Conservation (phyloP, 1,284 basidiomycete species). For the Apiotrichum sp. region DNA sequence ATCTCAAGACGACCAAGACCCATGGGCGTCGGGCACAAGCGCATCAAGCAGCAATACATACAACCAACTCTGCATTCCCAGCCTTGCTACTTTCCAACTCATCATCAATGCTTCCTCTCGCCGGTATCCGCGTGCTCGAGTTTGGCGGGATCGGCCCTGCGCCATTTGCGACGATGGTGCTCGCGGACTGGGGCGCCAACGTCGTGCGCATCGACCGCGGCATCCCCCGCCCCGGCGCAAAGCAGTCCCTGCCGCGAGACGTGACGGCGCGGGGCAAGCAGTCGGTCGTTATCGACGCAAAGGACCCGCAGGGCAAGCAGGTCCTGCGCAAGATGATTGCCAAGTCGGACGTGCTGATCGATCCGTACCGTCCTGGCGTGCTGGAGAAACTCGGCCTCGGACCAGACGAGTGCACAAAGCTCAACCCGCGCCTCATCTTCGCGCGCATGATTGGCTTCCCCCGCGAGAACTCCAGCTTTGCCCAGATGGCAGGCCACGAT, state of each 20-base stretch:
- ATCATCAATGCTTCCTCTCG: neutral
- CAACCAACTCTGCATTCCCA: neutral
- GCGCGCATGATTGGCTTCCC: slow-evolving; percentile 18
- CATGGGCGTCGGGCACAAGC: no score
- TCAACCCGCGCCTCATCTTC: slow-evolving; percentile 17
- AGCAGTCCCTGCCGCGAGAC: slow-evolving; percentile 6
- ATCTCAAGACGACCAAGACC: no score
- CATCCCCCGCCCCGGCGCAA: neutral
- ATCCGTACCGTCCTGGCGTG: slow-evolving; percentile 19
- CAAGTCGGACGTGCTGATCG: slow-evolving; percentile 13
- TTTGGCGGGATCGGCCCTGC: slow-evolving; percentile 9
- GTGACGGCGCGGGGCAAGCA: slow-evolving; percentile 10
- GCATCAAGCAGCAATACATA: no score
- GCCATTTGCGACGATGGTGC: slow-evolving; percentile 14
- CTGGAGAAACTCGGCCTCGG: slow-evolving; percentile 17
- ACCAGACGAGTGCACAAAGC: neutral
- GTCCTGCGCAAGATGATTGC: slow-evolving; percentile 4
- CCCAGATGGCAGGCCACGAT: slow-evolving; percentile 18
- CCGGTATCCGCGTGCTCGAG: slow-evolving; percentile 6
- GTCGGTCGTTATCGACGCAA: slow-evolving; percentile 9
- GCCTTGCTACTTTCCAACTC: neutral
- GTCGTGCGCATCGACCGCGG: slow-evolving; percentile 16
- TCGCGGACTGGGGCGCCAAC: slow-evolving; percentile 13
- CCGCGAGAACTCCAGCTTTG: slow-evolving; percentile 1
- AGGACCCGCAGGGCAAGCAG: slow-evolving; percentile 4